Conservation (phyloP, 768 basidiomycete species). For the Tricholoma saponaceum region DNA sequence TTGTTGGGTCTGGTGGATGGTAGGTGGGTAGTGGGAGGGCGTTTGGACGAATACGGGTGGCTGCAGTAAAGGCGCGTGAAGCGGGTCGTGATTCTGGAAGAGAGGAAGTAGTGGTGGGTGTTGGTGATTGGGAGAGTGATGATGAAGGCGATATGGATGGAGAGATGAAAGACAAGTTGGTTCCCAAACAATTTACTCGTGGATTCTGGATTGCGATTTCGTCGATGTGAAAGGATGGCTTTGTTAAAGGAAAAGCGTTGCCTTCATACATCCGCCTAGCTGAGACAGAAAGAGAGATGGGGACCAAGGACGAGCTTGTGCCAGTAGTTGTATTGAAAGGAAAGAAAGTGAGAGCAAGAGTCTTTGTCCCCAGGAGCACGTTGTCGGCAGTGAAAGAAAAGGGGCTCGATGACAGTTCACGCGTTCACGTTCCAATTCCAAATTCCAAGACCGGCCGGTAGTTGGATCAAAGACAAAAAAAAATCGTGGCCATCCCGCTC, state of each 20-base stretch:
- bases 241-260: background rate
- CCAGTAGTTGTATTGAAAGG: slow-evolving; percentile 1
- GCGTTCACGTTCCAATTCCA: background rate
- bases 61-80: background rate
- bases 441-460: background rate
- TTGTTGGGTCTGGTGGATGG: slow-evolving; percentile 19
- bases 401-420: background rate
- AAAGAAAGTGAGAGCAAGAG: background rate
- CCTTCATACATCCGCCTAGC: background rate
- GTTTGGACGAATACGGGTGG: background rate
- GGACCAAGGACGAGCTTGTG: too few relatives aligned
- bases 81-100: background rate
- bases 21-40: slow-evolving; percentile 21
- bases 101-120: background rate
- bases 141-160: background rate
- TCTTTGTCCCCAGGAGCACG: background rate
- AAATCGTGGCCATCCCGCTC: background rate
- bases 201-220: background rate
- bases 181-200: background rate
- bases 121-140: background rate
- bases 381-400: background rate
- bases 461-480: background rate
- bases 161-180: background rate
- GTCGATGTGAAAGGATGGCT: too few relatives aligned
- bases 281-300: background rate